phyloP scores from a whole-genome alignment of 768 basidiomycete species.

The Goffeauzyma gilvescens region DNA sequence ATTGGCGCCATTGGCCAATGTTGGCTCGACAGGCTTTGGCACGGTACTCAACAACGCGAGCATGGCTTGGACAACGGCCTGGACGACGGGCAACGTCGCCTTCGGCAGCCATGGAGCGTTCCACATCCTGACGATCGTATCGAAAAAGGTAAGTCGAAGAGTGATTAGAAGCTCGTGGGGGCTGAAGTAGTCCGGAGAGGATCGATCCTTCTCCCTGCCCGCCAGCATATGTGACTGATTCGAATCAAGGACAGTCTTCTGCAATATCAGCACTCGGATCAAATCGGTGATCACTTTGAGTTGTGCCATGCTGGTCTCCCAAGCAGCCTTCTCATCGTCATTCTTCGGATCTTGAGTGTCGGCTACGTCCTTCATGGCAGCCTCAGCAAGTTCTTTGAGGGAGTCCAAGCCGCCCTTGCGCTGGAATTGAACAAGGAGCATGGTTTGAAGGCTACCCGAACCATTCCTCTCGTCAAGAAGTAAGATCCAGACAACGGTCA shows the following conservation, averaged over 20 bases:
- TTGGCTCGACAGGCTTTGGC: slow-evolving; percentile 51
- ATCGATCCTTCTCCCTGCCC: slow-evolving; percentile 59
- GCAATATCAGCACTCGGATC: slow-evolving; percentile 53
- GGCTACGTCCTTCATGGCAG: no score
- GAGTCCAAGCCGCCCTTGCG: slow-evolving; percentile 45
- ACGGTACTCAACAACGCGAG: slow-evolving; percentile 67
- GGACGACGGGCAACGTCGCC: slow-evolving; percentile 54
- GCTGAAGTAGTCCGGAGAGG: slow-evolving; percentile 61
- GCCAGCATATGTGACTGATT: slow-evolving; percentile 49
- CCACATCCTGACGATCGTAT: slow-evolving; percentile 56
- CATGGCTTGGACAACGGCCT: slow-evolving; percentile 54
- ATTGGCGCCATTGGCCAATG: slow-evolving; percentile 30
- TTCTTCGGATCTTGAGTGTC: no score
- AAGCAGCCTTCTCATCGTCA: background rate
- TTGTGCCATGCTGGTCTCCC: slow-evolving; percentile 3
- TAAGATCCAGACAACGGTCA: slow-evolving; percentile 40
- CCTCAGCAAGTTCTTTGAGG: slow-evolving; percentile 1
- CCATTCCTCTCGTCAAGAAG: slow-evolving; percentile 62
- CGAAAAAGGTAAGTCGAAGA: slow-evolving; percentile 51
- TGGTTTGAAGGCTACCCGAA: slow-evolving; percentile 58
- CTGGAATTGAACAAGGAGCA: slow-evolving; percentile 57
- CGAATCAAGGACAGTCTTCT: slow-evolving; percentile 66
- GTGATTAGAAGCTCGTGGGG: slow-evolving; percentile 70
- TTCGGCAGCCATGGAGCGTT: slow-evolving; percentile 56
- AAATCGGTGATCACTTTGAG: slow-evolving; percentile 43